Evolutionary conservation across 345 rosid genomes (phyloP).

Genomic region (Gossypium herbaceum): DNA sequence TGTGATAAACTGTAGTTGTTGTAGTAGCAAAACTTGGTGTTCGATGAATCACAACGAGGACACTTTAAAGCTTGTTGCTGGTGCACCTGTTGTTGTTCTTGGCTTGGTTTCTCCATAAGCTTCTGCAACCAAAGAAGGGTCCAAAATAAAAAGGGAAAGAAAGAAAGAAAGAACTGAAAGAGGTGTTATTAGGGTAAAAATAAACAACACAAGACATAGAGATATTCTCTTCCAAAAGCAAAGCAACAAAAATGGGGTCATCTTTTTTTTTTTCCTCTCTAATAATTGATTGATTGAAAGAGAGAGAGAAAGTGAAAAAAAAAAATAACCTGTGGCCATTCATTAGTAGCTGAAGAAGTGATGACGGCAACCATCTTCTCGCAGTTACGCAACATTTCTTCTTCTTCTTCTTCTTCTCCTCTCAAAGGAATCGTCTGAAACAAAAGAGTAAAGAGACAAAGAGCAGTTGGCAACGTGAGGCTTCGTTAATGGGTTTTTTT

Average conservation of each 20-base stretch:
- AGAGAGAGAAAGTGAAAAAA: conserved; percentile 26
- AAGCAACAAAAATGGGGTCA: conserved; percentile 28
- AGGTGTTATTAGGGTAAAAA: conserved; percentile 30
- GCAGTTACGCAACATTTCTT: conserved; percentile 44
- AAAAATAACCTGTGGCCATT: conserved; percentile 59
- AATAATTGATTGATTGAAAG: conserved; percentile 29
- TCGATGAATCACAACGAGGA: conserved; percentile 72
- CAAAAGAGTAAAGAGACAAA: conserved; percentile 65
- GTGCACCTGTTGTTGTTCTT: conserved; percentile 23
- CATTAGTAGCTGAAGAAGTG: conserved; percentile 56
- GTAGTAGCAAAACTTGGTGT: conserved; percentile 78
- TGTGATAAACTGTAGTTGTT: conserved; percentile 75
- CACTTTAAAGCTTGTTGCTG: conserved; percentile 50
- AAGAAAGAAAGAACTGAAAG: conserved; percentile 20
- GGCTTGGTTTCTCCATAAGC: conserved; percentile 36
- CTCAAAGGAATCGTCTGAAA: conserved; percentile 48
- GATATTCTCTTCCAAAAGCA: conserved; percentile 43
- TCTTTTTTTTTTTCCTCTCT: conserved; percentile 16
- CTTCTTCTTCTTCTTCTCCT: conserved; percentile 5
- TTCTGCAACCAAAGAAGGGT: conserved; percentile 30
- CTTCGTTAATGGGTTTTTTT: conserved; percentile 5
- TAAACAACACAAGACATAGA: conserved; percentile 21
- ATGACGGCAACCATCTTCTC: conserved; percentile 53
- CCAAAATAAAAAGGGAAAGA: conserved; percentile 12
- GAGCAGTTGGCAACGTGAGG: conserved; percentile 58